Evolutionary conservation across 208 protist genomes (phyloP).

Genomic region (Leishmania tarentolae): DNA sequence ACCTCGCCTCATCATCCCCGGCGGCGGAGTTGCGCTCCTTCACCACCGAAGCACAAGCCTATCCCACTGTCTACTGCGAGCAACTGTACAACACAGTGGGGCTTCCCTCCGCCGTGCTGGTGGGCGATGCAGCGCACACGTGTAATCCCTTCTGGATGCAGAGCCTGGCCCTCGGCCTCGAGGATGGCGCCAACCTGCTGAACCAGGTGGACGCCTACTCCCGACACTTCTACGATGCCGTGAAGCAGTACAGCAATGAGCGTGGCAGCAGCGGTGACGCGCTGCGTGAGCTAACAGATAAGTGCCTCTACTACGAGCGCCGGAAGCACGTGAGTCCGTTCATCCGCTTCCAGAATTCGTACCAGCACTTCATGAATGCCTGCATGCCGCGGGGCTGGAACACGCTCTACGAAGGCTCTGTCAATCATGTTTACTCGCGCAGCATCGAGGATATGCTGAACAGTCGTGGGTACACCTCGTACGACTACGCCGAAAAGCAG

Average conservation of each 20-base stretch:
- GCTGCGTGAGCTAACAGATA: conserved; percentile 82
- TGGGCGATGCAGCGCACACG: conserved; percentile 83
- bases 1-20: conserved; percentile 22
- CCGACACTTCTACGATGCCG: conserved; percentile 86
- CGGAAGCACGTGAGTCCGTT: conserved; percentile 80
- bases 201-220: conserved; percentile 87
- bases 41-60: conserved; percentile 29
- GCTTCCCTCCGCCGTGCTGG: conserved; percentile 79
- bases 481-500: conserved; percentile 89
- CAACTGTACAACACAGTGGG: conserved; percentile 88
- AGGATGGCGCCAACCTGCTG: conserved; percentile 78
- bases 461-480: conserved; percentile 88
- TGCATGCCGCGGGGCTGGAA: conserved; percentile 63
- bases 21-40: conserved; percentile 41
- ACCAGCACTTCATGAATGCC: conserved; percentile 73
- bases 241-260: conserved; percentile 88
- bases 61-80: conserved; percentile 86
- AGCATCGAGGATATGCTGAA: conserved; percentile 90
- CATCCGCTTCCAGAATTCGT: conserved; percentile 81
- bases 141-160: conserved; percentile 90
- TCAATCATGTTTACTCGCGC: conserved; percentile 84
- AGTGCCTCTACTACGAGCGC: conserved; percentile 84
- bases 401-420: conserved; percentile 75
- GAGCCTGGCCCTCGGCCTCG: conserved; percentile 75
- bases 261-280: conserved; percentile 83